Evolutionary conservation across 345 rosid species (phyloP).

Genomic region (Syzygium grande): DNA sequence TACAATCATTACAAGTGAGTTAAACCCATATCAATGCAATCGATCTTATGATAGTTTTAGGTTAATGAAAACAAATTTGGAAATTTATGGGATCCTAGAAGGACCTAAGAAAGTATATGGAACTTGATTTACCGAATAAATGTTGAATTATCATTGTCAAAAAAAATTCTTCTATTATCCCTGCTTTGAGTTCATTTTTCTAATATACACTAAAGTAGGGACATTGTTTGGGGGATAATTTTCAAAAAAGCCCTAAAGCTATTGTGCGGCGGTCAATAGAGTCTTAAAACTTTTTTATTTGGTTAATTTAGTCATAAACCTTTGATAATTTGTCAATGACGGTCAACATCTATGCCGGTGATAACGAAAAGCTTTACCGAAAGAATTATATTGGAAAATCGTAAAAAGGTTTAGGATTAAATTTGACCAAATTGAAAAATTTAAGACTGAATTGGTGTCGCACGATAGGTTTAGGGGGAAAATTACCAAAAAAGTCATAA

Average conservation of each 20-base stretch:
- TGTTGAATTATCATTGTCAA: not conserved
- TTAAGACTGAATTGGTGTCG: too few species aligned
- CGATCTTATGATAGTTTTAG: not conserved
- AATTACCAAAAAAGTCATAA: not conserved
- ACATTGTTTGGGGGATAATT: not conserved
- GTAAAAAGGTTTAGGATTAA: too few species aligned
- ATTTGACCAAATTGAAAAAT: too few species aligned
- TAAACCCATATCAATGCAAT: not conserved
- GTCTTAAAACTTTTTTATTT: too few species aligned
- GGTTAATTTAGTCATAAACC: too few species aligned
- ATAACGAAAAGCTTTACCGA: too few species aligned
- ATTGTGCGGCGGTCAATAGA: too few species aligned
- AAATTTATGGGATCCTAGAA: not conserved
- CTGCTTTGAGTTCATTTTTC: not conserved
- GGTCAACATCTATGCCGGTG: accelerated
- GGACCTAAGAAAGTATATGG: not conserved
- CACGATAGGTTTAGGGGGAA: too few species aligned
- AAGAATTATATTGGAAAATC: too few species aligned
- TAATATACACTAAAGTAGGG: not conserved
- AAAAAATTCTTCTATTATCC: not conserved
- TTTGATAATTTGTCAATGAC: too few species aligned
- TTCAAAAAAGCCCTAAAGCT: too few species aligned
- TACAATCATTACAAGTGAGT: too few species aligned
- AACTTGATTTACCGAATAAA: not conserved
- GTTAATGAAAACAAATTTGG: not conserved